Base-by-base conservation (phyloP, 768 basidiomycete species). In the Clitopilus passeckerianus region DNA sequence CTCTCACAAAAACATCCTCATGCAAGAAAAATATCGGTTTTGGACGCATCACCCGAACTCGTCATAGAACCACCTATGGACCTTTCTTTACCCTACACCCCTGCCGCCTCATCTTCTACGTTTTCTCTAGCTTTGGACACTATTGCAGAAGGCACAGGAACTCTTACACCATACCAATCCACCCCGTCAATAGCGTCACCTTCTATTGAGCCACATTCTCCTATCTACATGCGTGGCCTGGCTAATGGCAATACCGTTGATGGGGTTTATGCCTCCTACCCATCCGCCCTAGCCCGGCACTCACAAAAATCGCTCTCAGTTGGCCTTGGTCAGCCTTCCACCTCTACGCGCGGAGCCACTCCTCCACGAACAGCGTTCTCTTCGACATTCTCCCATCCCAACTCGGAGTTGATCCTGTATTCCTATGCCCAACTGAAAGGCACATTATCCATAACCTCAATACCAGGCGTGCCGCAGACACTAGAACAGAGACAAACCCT, bases 381-480 rank as follows among this genome's bases (percentile, higher is more conserved):
- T 16, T 72, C 78, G 2, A 70, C 77, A 15, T 81, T 83, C 66
- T 72, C 80, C 34, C 70, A 77, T 22, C 70, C 79, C 2, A 83
- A 83, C 59, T 77, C 81, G 0, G 89, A 93, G 62, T 74, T 91
- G 16, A 83, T 95, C 18, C 80, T 95, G 1, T 95, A 95, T 70
- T 86, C 93, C 0, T 95, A 95, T 64, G 91, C 86, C 0, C 90
- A 94, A 59, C 79, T 95, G 33, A 74, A 83, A 6, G 93, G 93
- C 5, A 82, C 84, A 0, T 76, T 90, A 16, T 74, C 81, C 22
- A 71, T 93, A 61, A 76, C 81, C 5, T 82, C 88, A 20, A 61
- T 71, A 34, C 60, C 70, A 0, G 78, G 77, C 16, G 62, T 68
- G 1, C 66, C 70, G n/a, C 68, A 75, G 22, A 73, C 78, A 1